Evolutionary conservation across 1,284 basidiomycete genomes (phyloP).

Genomic region (Cronartium ribicola): DNA sequence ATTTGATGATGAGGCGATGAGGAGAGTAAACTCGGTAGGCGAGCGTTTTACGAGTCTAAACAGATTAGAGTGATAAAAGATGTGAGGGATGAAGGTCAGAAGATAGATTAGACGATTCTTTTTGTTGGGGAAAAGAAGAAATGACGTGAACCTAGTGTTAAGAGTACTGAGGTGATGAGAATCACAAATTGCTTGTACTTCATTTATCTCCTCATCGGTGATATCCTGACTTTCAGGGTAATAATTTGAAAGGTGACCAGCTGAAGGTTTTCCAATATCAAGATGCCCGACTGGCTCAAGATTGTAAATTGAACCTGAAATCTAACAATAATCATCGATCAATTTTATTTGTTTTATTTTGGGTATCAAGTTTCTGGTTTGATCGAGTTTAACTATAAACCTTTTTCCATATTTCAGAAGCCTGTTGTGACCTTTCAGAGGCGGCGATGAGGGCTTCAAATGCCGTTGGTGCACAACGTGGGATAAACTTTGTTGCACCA

Average conservation of each 20-base stretch:
- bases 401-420: conserved; percentile 62
- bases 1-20: conserved; percentile 63
- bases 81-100: neutral
- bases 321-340: conserved; percentile 52
- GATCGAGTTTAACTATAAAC: conserved; percentile 50
- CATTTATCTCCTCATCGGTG: conserved; percentile 67
- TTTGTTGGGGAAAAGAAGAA: neutral
- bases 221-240: conserved; percentile 65
- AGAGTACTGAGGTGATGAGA: conserved; percentile 66
- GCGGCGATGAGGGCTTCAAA: conserved; percentile 64
- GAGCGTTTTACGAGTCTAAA: conserved; percentile 64
- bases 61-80: neutral
- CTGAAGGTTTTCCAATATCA: conserved; percentile 69
- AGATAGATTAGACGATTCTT: neutral
- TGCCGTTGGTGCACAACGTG: conserved; percentile 61
- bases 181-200: conserved; percentile 68
- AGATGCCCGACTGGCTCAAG: conserved; percentile 62
- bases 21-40: conserved; percentile 60
- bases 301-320: conserved; percentile 69
- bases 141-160: conserved; percentile 65
- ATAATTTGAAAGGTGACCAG: conserved; percentile 74
- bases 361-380: neutral
- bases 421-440: conserved; percentile 60
- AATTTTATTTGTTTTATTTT: neutral
- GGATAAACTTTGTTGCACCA: conserved; percentile 75